Evolutionary conservation across 495 filamentous ascomycete genomes (phyloP), one percentile per base, ranked within the genome.

Genomic region (Amphirosellinia nigrospora): DNA sequence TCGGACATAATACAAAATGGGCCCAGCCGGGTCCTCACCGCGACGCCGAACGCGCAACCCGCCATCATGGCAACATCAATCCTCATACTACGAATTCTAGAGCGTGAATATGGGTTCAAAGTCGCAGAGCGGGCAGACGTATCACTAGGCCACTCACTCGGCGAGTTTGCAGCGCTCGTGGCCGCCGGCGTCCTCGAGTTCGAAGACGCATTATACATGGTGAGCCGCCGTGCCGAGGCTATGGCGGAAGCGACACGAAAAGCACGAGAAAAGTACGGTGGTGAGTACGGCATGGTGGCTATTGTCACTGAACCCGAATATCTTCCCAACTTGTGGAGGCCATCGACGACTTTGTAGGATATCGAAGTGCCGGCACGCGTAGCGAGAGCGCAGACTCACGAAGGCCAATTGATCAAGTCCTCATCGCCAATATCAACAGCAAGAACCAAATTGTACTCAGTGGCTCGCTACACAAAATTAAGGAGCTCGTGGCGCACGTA

Each of bases 361-460:
- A 91, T 73, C 82, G 86, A 32, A 86, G 85, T 63, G 81, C 87
- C 10, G 89, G 90, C 15, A 82, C 85, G 41, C 91, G 90, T 72
- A 86, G 85, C 46, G 92, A 96, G 78, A 89, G 87, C 62, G 83
- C 81, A 26, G 82, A 88, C 64, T 87, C 91, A 46, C 80, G 87
- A 59, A 89, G 92, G 46, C 85, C 92, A 5, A 93, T 95, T 65
- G 87, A 96, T 74, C 92, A 97, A 78, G 94, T 99, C 65, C 84
- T 91, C 63, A 94, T 99, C 70, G 96, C 94, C 36, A 99, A 99
- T 74, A 89, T 97, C 80, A 99, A 99, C 80, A 91, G 89, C 72
- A 96, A 93, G 80, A 97, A 96, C 74, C 96, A 99, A 78, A 96
- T 99, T 74, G 96, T 99, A 65, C 83, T 99, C 41, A 94, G 91